Evolutionary conservation across 176 grass and related monocot species (phyloP).

Genomic region (Ensete ventricosum): DNA sequence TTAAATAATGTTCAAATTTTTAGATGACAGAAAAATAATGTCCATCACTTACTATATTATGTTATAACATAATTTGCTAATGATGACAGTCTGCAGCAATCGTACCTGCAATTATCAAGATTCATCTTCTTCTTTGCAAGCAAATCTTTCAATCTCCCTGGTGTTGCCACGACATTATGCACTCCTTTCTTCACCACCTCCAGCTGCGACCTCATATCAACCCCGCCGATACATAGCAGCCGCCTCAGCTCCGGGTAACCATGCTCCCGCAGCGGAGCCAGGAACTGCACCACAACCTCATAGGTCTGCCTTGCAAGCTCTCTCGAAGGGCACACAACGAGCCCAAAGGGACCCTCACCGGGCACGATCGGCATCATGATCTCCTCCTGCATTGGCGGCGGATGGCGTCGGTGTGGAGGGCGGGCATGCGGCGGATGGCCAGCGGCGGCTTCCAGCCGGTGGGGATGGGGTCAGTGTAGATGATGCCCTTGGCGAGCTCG

Average conservation of each 20-base stretch:
- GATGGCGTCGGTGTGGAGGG: constrained; percentile 32
- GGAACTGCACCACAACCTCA: constrained; percentile 69
- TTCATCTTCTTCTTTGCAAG: constrained; percentile 98
- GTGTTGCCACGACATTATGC: constrained; percentile 80
- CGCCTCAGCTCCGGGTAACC: constrained; percentile 74
- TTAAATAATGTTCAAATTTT: too few species aligned
- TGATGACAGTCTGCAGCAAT: neutral
- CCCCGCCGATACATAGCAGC: constrained; percentile 73
- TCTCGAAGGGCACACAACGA: constrained; percentile 73
- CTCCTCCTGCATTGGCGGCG: constrained; percentile 79
- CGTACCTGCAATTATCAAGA: constrained; percentile 83
- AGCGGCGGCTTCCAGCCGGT: constrained; percentile 65
- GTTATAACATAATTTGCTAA: neutral
- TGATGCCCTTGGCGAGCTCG: constrained; percentile 67
- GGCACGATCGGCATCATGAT: constrained; percentile 67
- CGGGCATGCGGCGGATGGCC: constrained; percentile 42
- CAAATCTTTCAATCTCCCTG: constrained; percentile 82
- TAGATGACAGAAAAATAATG: too few species aligned
- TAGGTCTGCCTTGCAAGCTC: constrained; percentile 90
- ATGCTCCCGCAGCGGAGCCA: constrained; percentile 31
- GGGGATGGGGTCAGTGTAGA: constrained; percentile 40
- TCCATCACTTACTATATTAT: neutral
- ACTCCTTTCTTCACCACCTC: constrained; percentile 80
- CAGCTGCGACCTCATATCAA: constrained; percentile 71
- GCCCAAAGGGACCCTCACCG: constrained; percentile 71